A percentile compares a stretch with the other conserved stretches of the same genome.
Conservation (phyloP, 106 monocot genomes). For the Agapanthus africanus region DNA sequence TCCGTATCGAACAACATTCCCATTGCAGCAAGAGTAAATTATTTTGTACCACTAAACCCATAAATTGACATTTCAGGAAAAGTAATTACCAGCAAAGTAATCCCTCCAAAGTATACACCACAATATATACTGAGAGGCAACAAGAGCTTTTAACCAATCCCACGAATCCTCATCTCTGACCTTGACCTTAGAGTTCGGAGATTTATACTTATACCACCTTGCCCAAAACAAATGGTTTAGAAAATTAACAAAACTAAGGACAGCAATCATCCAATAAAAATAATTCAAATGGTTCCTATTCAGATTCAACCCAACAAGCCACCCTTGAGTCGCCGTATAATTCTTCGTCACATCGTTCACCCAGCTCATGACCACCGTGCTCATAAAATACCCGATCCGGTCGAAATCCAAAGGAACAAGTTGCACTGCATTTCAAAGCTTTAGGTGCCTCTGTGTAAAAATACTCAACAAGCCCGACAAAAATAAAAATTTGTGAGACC, state of each 20-base stretch:
- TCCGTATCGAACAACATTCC: too few species aligned
- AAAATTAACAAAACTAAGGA: constrained; percentile 23
- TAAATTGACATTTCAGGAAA: too few species aligned
- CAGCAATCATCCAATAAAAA: constrained; percentile 30
- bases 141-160: too few species aligned
- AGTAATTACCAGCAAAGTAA: too few species aligned
- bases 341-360: constrained; percentile 23
- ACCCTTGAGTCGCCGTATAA: constrained; percentile 7
- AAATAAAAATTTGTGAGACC: constrained; percentile 26
- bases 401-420: constrained; percentile 25
- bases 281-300: constrained; percentile 29
- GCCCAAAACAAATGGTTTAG: constrained; percentile 24
- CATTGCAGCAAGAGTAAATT: too few species aligned
- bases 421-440: constrained; percentile 17
- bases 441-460: too few species aligned
- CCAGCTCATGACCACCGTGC: constrained; percentile 18
- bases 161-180: neutral
- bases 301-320: constrained; percentile 25
- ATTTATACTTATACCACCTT: constrained; percentile 24
- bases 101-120: too few species aligned
- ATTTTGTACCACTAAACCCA: too few species aligned
- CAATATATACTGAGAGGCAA: too few species aligned
- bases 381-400: constrained; percentile 29
- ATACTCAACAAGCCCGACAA: constrained; percentile 29
- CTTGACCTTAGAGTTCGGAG: constrained; percentile 5